Evolutionary conservation across 2,329 filamentous ascomycete species (phyloP), one percentile per base, ranked within the genome.

Genomic region (Lecanosticta acicola): DNA sequence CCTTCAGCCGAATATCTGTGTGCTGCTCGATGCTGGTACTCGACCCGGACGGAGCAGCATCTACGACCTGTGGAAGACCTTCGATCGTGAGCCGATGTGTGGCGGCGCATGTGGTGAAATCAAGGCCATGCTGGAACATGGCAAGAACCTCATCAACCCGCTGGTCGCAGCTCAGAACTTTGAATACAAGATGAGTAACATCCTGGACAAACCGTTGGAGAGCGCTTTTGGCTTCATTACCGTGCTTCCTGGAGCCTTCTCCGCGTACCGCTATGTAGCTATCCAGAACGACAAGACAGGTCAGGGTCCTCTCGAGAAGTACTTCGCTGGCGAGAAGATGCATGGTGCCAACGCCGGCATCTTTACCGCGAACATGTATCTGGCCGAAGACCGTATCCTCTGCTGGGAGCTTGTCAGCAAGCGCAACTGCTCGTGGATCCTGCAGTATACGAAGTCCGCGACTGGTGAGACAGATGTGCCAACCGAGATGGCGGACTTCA

Each of bases 171-270:
- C 90, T 1, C 93, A 98, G 62, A 98, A 98, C 64, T 98, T 98
- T 60, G 93, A 98, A 72, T 98, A 98, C 78, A 98, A 98, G 77
- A 95, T 98, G 85, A 95, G 88, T 67, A 98, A 98, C 63, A 98
- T 98, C 63, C 78, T 98, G 36, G 93, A 98, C 68, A 98, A 98
- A 71, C 93, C 93, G 2, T 74, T 98, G 33, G 93, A 98, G 66
- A 97, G 91, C 3, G 87, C 91, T 0, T 98, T 98, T 67, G 93
- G 93, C 38, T 98, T 97, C 71, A 97, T 98, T 64, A 88, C 87
- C 36, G 93, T 98, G 61, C 75, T 98, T 63, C 93, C 93, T 0
- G 93, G 93, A 73, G 93, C 93, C 47, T 95, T 98, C 69, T 97
- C 91, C n/a, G 93, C 93, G 16, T 98, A 98, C 68, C 85, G 93